Percentiles rank a stretch among this genome's conserved stretches.
phyloP scores from a whole-genome alignment of 371 early-diverging fungal species.

The Actinomortierella ambigua region DNA sequence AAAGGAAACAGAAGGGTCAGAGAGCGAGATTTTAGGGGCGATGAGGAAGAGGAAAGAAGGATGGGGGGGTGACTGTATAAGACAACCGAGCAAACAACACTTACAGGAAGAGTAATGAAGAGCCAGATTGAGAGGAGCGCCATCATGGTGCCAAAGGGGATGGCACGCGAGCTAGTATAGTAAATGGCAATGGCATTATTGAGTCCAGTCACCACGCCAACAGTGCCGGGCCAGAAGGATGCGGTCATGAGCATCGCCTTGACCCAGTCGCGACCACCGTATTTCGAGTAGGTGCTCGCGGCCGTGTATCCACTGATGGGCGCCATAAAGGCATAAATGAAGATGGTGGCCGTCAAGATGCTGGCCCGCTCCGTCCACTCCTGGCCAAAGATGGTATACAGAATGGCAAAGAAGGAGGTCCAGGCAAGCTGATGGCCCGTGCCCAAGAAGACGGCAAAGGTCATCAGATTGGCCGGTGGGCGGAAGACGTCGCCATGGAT shows the following conservation, averaged over 20 bases:
- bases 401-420: slow-evolving; percentile 66
- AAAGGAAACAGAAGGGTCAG: neutral
- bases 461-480: slow-evolving; percentile 69
- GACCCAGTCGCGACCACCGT: slow-evolving; percentile 80
- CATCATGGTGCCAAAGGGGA: slow-evolving; percentile 77
- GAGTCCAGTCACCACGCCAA: slow-evolving; percentile 59
- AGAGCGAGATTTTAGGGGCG: neutral
- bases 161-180: slow-evolving; percentile 77
- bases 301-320: slow-evolving; percentile 74
- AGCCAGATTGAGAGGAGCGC: slow-evolving; percentile 77
- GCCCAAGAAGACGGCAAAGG: slow-evolving; percentile 74
- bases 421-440: slow-evolving; percentile 75
- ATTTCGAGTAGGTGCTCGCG: slow-evolving; percentile 70
- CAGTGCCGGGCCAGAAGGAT: slow-evolving; percentile 71
- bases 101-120: slow-evolving; percentile 75
- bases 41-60: neutral
- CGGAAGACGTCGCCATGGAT: slow-evolving; percentile 91
- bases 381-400: slow-evolving; percentile 76
- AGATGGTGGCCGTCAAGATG: slow-evolving; percentile 80
- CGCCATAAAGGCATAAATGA: slow-evolving; percentile 80
- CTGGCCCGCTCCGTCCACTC: slow-evolving; percentile 79
- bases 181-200: slow-evolving; percentile 80
- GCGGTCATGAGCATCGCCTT: slow-evolving; percentile 73
- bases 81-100: neutral
- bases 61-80: no score